phyloP scores from a whole-genome alignment of 2,329 filamentous ascomycete species.

The Apiospora sp. region DNA sequence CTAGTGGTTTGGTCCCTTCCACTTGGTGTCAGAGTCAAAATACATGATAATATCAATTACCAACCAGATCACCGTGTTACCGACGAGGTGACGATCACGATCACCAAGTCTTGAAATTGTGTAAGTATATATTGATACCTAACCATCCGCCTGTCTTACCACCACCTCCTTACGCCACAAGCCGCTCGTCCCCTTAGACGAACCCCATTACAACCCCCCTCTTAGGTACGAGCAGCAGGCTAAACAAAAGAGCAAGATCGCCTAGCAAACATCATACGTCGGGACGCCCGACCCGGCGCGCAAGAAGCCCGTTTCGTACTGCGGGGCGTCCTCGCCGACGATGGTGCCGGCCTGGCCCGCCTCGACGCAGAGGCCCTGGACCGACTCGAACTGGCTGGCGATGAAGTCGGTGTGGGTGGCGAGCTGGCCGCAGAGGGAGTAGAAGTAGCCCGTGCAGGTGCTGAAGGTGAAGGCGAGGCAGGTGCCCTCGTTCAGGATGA shows the following conservation, averaged over 20 bases:
- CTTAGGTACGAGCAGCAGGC: neutral
- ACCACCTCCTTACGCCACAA: neutral
- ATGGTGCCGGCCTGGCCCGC: slow-evolving; percentile 44
- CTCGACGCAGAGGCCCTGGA: slow-evolving; percentile 45
- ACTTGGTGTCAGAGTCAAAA: neutral
- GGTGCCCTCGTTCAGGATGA: slow-evolving; percentile 41
- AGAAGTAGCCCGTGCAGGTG: slow-evolving; percentile 50
- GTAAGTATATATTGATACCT: neutral
- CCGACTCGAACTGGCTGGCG: slow-evolving; percentile 43
- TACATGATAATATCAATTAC: neutral
- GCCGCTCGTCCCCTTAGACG: neutral
- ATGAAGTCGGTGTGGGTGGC: slow-evolving; percentile 46
- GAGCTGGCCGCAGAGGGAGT: slow-evolving; percentile 44
- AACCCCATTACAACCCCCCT: neutral
- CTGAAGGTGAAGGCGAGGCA: slow-evolving; percentile 45
- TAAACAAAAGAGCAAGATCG: neutral
- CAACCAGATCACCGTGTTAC: neutral
- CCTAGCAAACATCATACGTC: slow-evolving; percentile 44
- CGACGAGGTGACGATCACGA: too few species aligned
- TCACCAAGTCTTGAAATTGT: neutral
- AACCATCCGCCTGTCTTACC: neutral
- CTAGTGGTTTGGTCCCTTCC: neutral
- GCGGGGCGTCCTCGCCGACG: slow-evolving; percentile 43
- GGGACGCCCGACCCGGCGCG: slow-evolving; percentile 40
- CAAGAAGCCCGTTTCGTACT: slow-evolving; percentile 47